A percentile compares a stretch with the other conserved stretches of the same genome.
Evolutionary conservation across 2,329 filamentous ascomycete genomes (phyloP).

Genomic region (Xylariaceae sp.): DNA sequence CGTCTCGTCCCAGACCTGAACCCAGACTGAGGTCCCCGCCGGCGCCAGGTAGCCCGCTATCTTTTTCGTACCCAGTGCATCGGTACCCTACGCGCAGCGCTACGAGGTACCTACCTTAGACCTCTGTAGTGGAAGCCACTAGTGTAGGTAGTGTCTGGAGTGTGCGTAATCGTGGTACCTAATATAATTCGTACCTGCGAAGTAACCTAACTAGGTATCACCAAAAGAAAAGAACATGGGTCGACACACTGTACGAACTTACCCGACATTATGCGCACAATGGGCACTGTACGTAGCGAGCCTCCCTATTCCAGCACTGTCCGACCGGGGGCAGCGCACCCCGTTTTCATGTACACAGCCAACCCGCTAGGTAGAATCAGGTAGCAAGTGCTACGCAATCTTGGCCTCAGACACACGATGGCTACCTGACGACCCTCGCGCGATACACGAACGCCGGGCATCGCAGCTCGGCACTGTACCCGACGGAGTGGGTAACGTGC

Average conservation of each 20-base stretch:
- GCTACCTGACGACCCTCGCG: too few species aligned
- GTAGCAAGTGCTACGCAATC: not conserved
- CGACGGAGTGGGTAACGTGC: not conserved
- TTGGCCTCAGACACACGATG: too few species aligned
- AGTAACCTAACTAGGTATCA: not conserved
- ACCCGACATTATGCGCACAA: not conserved
- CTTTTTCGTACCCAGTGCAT: not conserved
- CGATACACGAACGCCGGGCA: too few species aligned
- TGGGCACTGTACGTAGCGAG: not conserved
- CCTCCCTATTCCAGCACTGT: too few species aligned
- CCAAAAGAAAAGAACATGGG: not conserved
- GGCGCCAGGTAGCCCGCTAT: not conserved
- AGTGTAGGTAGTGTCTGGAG: not conserved
- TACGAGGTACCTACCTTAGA: not conserved
- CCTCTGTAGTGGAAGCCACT: not conserved
- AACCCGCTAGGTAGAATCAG: not conserved
- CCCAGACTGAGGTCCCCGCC: too few species aligned
- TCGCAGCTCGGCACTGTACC: not conserved
- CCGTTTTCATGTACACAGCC: too few species aligned
- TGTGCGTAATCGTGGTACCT: not conserved
- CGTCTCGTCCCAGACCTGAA: not conserved
- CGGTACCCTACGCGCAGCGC: not conserved
- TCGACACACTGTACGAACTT: not conserved
- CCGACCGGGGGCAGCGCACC: not conserved
- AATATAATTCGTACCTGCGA: not conserved